Evolutionary conservation across 805 yeast species (phyloP).

Genomic region (Isabelozyma heimii): DNA sequence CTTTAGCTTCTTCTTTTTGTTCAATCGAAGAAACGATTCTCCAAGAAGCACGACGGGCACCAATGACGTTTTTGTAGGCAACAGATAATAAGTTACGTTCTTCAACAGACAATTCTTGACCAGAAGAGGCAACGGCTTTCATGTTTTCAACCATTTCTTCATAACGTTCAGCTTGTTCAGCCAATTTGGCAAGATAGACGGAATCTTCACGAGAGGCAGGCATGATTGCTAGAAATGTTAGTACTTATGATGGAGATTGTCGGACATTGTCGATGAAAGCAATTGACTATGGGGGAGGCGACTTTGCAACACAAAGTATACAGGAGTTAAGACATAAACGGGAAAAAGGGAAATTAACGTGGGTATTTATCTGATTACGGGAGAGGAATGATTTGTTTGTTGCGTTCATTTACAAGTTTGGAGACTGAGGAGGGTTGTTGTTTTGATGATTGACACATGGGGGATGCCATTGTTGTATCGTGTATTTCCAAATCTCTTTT

Average conservation of each 20-base stretch:
- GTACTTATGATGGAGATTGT: background rate
- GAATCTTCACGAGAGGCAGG: conserved; percentile 94
- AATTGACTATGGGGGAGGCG: background rate
- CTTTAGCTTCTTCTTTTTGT: conserved; percentile 96
- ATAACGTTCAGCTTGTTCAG: conserved; percentile 99
- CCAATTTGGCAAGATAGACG: conserved; percentile 95
- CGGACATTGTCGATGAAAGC: background rate
- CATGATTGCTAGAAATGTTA: conserved; percentile 36
- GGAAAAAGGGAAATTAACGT: no score
- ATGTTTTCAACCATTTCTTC: conserved; percentile 99
- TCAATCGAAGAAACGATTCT: conserved; percentile 97
- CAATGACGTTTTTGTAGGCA: conserved; percentile 97
- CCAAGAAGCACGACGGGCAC: conserved; percentile 99
- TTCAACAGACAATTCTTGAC: conserved; percentile 93
- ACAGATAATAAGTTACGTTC: conserved; percentile 96
- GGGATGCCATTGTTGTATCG: no score
- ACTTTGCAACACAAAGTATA: no score
- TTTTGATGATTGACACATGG: no score
- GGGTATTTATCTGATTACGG: no score
- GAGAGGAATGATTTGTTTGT: no score
- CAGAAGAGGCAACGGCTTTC: conserved; percentile 96
- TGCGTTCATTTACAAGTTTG: no score
- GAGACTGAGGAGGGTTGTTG: no score
- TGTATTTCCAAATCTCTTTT: no score
- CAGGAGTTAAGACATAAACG: no score